Evolutionary conservation across 176 grass and related monocot genomes (phyloP).

Genomic region (Bothriochloa decipiens): DNA sequence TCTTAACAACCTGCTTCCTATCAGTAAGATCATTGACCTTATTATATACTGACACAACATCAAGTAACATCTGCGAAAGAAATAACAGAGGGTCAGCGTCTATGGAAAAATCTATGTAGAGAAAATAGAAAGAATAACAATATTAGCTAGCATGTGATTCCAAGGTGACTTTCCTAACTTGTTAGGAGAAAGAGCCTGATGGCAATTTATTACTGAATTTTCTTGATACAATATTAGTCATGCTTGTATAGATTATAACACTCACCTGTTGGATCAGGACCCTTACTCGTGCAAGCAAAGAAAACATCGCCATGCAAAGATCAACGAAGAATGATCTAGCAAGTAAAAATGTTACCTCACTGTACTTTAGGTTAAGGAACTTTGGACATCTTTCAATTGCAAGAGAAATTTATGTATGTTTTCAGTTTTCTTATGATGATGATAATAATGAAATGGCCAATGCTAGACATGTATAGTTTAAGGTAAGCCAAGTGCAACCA

Average conservation of each 20-base stretch:
- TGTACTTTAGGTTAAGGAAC: constrained; percentile 64
- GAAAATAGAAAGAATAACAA: constrained; percentile 32
- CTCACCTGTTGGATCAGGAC: constrained; percentile 87
- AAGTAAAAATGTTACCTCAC: constrained; percentile 86
- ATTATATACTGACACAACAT: constrained; percentile 77
- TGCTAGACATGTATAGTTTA: constrained; percentile 11
- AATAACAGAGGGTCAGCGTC: constrained; percentile 19
- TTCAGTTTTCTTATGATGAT: neutral
- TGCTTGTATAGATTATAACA: constrained; percentile 10
- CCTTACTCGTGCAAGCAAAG: constrained; percentile 78
- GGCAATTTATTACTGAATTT: neutral
- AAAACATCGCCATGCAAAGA: constrained; percentile 61
- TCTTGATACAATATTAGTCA: constrained; percentile 21
- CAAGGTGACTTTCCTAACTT: constrained; percentile 26
- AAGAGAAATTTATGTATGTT: neutral
- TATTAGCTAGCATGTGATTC: constrained; percentile 17
- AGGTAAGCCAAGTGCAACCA: neutral
- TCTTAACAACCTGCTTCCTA: constrained; percentile 78
- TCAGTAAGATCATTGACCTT: constrained; percentile 73
- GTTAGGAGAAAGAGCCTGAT: neutral
- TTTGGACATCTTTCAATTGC: neutral
- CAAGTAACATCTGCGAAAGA: constrained; percentile 69
- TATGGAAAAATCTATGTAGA: constrained; percentile 19
- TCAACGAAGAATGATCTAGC: constrained; percentile 90
- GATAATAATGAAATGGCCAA: neutral